phyloP scores from a whole-genome alignment of 2,329 filamentous ascomycete genomes.

The Ciborinia camelliae region DNA sequence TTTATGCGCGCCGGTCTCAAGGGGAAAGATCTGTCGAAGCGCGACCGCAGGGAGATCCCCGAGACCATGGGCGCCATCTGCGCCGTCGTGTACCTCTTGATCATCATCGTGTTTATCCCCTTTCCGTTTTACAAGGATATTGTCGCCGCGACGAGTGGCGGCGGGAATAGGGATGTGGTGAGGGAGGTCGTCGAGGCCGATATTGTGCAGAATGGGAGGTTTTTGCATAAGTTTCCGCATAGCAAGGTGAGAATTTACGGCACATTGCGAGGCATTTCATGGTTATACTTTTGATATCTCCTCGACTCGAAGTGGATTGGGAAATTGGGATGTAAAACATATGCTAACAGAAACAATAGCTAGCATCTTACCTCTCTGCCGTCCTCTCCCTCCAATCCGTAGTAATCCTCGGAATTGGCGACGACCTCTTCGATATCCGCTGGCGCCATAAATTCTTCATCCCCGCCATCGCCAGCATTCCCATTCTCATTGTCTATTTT shows the following conservation, averaged over 20 bases:
- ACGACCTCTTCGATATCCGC: slow-evolving; percentile 96
- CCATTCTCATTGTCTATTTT: slow-evolving; percentile 94
- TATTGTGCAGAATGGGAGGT: slow-evolving; percentile 65
- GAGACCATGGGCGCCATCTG: slow-evolving; percentile 96
- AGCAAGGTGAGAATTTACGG: slow-evolving; percentile 63
- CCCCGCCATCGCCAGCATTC: slow-evolving; percentile 87
- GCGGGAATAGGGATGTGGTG: slow-evolving; percentile 85
- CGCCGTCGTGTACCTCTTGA: slow-evolving; percentile 85
- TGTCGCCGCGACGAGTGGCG: slow-evolving; percentile 88
- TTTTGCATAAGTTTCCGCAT: slow-evolving; percentile 89
- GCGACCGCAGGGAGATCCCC: slow-evolving; percentile 72
- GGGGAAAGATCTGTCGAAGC: slow-evolving; percentile 83
- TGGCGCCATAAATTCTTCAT: slow-evolving; percentile 99
- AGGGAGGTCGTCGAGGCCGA: slow-evolving; percentile 40
- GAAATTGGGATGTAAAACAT: background rate
- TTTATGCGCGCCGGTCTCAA: slow-evolving; percentile 88
- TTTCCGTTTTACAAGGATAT: slow-evolving; percentile 99
- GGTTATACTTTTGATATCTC: background rate
- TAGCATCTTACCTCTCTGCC: slow-evolving; percentile 91
- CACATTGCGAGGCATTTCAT: background rate
- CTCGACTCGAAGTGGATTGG: background rate
- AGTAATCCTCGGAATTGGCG: slow-evolving; percentile 85
- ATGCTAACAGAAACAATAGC: slow-evolving; percentile 46
- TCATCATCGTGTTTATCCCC: slow-evolving; percentile 87
- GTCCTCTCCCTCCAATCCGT: slow-evolving; percentile 90